phyloP scores from a whole-genome alignment of 371 early-diverging fungal species.

The Rhizomucor miehei region DNA sequence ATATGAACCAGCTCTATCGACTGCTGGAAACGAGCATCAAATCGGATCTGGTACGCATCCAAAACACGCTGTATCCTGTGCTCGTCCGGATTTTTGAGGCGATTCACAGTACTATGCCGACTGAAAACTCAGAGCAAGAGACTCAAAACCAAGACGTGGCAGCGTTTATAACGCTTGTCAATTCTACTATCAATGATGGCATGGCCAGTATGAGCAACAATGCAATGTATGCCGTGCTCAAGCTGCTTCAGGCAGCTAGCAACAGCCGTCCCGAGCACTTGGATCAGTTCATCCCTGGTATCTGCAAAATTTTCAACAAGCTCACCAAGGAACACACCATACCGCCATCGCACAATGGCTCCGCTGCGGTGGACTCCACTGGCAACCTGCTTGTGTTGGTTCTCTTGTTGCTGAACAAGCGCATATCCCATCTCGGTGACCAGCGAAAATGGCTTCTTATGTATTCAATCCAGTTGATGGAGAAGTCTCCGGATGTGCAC shows the following conservation, averaged over 20 bases:
- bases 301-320: conserved; percentile 82
- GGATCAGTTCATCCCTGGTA: conserved; percentile 68
- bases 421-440: conserved; percentile 83
- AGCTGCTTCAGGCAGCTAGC: conserved; percentile 72
- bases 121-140: conserved; percentile 31
- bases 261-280: conserved; percentile 65
- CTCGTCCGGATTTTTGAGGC: conserved; percentile 60
- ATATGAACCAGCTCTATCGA: conserved; percentile 64
- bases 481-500: conserved; percentile 71
- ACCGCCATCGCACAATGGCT: conserved; percentile 20
- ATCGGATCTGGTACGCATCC: conserved; percentile 62
- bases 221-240: conserved; percentile 69
- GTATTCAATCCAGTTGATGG: conserved; percentile 79
- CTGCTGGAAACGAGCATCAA: conserved; percentile 68
- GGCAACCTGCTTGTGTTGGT: conserved; percentile 66
- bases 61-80: conserved; percentile 65
- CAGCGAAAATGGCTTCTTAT: conserved; percentile 84
- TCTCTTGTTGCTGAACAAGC: conserved; percentile 71
- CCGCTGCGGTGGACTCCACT: conserved; percentile 44
- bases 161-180: conserved; percentile 57
- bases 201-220: conserved; percentile 57
- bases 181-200: conserved; percentile 62
- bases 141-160: conserved; percentile 49
- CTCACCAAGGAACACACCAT: conserved; percentile 77
- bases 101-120: conserved; percentile 34